Base-by-base conservation (phyloP, 345 rosid genomes). In the Pistacia atlantica region DNA sequence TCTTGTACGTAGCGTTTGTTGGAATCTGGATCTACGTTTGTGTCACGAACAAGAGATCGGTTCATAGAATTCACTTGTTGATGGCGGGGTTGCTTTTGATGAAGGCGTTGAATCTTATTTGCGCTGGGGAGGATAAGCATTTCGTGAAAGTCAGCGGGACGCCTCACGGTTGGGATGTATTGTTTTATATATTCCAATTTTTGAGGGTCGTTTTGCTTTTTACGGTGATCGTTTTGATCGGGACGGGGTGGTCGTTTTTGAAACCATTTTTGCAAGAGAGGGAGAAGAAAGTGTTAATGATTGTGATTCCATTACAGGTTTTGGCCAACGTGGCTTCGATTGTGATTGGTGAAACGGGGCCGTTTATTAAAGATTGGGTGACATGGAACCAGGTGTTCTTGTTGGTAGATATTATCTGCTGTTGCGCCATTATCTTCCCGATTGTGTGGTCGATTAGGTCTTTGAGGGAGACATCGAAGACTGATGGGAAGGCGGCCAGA, bases 241-340 rank as follows among this genome's bases (percentile, higher is more conserved):
- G 98, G 3, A 96, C 99, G 3, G 99, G 99, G 5, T 96, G 98
- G 99, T 96, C 99, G 13, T 93, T 96, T 78, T 78, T 94, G 80
- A 96, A 96, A 79, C 98, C 99, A 0, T 96, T 92, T 69, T 76
- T 96, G 81, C 99, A 97, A 80, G 99, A 97, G 87, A 91, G 87
- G 82, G 98, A 97, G 83, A 97, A 92, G 97, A 97, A 91, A 69
- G 98, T 97, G 28, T 79, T 97, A 87, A 94, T 97, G 91, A 89
- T 97, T 67, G 98, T 94, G 83, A 86, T 97, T 31, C 99, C 99
- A 0, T 92, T 97, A 64, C 99, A 94, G 88, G 99, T 97, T 45
- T 63, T 97, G 42, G 98, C 97, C 69, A 94, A 94, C 84, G 80
- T 97, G 67, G 98, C 98, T 20, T 92, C 95, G 0, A 81, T 94